These are phyloP conservation scores for Zopfochytrium polystomum DNA, from an alignment of 371 early-diverging fungal genomes.

Conservation along the genomic window DNA sequence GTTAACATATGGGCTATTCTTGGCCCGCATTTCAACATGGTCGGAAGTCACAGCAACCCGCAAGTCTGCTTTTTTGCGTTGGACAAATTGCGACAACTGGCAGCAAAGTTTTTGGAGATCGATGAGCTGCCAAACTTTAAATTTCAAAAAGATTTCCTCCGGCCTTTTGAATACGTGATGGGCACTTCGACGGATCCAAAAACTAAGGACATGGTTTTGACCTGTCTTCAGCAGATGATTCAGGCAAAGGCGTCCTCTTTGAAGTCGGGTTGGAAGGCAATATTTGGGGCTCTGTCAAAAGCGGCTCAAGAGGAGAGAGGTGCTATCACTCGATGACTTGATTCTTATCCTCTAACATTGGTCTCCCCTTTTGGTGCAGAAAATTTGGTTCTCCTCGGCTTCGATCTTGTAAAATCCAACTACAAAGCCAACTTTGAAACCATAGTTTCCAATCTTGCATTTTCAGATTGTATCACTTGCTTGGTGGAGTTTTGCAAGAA, in stretches of 20 bases:
- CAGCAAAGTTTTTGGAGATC: conserved; percentile 90
- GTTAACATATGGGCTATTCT: conserved; percentile 90
- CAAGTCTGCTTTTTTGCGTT: conserved; percentile 86
- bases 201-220: conserved; percentile 90
- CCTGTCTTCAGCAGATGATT: conserved; percentile 88
- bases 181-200: conserved; percentile 68
- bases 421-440: conserved; percentile 46
- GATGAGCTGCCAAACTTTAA: conserved; percentile 93
- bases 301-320: conserved; percentile 74
- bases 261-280: conserved; percentile 89
- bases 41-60: conserved; percentile 84
- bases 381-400: conserved; percentile 44
- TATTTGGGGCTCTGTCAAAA: conserved; percentile 74
- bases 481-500: conserved; percentile 55
- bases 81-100: conserved; percentile 87
- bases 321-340: conserved; percentile 9
- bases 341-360: not conserved
- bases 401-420: conserved; percentile 49
- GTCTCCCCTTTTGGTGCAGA: conserved; percentile 26
- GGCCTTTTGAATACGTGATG: conserved; percentile 84
- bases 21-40: conserved; percentile 86
- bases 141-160: conserved; percentile 92
- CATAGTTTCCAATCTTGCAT: conserved; percentile 44
- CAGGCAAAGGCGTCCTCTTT: conserved; percentile 63
- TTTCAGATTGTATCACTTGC: conserved; percentile 50